Evolutionary conservation across 192 early-diverging fungal species (phyloP).

Genomic region (Geosiphon pyriformis): DNA sequence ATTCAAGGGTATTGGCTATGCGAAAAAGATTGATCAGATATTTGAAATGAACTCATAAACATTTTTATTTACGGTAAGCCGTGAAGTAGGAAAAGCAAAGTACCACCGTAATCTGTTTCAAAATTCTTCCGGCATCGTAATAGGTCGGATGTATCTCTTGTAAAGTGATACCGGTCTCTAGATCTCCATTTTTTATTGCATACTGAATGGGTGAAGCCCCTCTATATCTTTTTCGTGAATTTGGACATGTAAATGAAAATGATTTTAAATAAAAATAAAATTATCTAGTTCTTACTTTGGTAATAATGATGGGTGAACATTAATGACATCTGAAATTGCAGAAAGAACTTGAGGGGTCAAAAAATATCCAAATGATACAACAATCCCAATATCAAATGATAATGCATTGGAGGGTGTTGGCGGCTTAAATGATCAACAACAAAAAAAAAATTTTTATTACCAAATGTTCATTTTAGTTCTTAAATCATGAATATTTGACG

Average conservation of each 20-base stretch:
- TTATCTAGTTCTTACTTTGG: slow-evolving; percentile 52
- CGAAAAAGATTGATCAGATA: slow-evolving; percentile 14
- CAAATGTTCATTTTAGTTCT: too few species aligned
- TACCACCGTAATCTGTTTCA: slow-evolving; percentile 63
- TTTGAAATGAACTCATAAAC: too few species aligned
- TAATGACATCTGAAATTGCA: slow-evolving; percentile 68
- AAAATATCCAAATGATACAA: slow-evolving; percentile 94
- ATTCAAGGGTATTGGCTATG: slow-evolving; percentile 34
- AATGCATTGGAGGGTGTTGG: slow-evolving; percentile 8
- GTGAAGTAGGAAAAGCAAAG: too few species aligned
- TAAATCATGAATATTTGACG: not conserved
- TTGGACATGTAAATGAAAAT: not conserved
- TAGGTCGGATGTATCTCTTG: slow-evolving; percentile 71
- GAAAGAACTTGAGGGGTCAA: slow-evolving; percentile 68
- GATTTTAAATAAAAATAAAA: slow-evolving; percentile 10
- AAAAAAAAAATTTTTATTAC: too few species aligned
- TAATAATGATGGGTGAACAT: slow-evolving; percentile 91
- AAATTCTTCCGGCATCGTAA: slow-evolving; percentile 84
- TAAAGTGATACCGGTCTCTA: slow-evolving; percentile 74
- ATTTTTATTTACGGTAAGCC: too few species aligned
- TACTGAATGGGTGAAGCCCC: slow-evolving; percentile 89
- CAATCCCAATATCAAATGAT: slow-evolving; percentile 78
- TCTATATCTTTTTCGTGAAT: slow-evolving; percentile 48
- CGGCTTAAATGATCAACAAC: too few species aligned
- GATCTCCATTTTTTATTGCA: slow-evolving; percentile 72